Evolutionary conservation across 805 yeast genomes (phyloP).

Genomic region (Isabelozyma rhagii): DNA sequence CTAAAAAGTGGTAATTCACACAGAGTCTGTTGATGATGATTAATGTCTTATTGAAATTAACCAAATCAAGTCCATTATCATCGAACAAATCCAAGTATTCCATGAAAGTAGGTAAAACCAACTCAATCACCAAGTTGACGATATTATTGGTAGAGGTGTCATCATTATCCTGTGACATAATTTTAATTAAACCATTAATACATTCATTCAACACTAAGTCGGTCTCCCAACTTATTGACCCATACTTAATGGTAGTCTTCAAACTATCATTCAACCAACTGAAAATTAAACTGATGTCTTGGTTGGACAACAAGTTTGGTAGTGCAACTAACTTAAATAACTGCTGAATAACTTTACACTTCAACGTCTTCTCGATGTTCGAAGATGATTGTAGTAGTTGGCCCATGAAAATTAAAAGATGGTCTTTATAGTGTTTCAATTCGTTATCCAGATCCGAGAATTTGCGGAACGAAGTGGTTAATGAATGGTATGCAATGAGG

Average conservation of each 20-base stretch:
- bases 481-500: constrained; percentile 41
- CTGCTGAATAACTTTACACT: constrained; percentile 64
- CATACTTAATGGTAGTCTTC: constrained; percentile 34
- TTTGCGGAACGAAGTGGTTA: constrained; percentile 8
- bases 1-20: constrained; percentile 41
- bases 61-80: constrained; percentile 11
- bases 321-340: constrained; percentile 55
- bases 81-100: constrained; percentile 41
- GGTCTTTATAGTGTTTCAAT: constrained; percentile 56
- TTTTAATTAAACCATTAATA: constrained; percentile 49
- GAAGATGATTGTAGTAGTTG: constrained; percentile 68
- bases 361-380: constrained; percentile 62
- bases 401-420: constrained; percentile 63
- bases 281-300: constrained; percentile 61
- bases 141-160: constrained; percentile 18
- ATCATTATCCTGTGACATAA: constrained; percentile 28
- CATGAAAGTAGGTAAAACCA: constrained; percentile 51
- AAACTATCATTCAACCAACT: constrained; percentile 65
- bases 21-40: constrained; percentile 26
- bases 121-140: constrained; percentile 40
- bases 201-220: constrained; percentile 53
- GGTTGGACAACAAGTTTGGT: constrained; percentile 43
- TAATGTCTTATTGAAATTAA: constrained; percentile 12
- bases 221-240: constrained; percentile 25
- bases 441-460: constrained; percentile 19